These are phyloP conservation scores for Bolboschoenus planiculmis DNA, from an alignment of 176 grass and related monocot genomes.

Conservation along the genomic window DNA sequence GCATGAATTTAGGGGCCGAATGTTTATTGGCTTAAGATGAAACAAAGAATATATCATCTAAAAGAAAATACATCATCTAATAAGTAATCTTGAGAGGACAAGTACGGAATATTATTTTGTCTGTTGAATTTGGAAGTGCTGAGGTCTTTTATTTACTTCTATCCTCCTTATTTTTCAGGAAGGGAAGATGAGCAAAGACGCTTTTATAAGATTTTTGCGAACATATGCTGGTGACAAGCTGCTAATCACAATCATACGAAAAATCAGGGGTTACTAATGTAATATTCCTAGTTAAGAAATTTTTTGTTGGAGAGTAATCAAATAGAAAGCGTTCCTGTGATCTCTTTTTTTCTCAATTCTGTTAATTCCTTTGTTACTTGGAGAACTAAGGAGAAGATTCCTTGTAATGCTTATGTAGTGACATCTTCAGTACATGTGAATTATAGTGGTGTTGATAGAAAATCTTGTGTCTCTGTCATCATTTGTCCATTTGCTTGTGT, in stretches of 20 bases:
- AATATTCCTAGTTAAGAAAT: neutral
- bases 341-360: slow-evolving; percentile 1
- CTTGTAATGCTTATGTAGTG: slow-evolving; percentile 19
- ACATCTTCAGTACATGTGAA: slow-evolving; percentile 2
- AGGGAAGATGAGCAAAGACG: slow-evolving; percentile 52
- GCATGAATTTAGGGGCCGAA: no score
- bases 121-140: neutral
- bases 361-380: slow-evolving; percentile 15
- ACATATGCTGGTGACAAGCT: slow-evolving; percentile 45
- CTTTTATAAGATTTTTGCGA: slow-evolving; percentile 62
- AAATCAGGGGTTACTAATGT: slow-evolving; percentile 45
- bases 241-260: slow-evolving; percentile 44
- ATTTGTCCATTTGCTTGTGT: neutral
- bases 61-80: no score
- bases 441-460: neutral
- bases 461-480: neutral
- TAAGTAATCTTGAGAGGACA: neutral
- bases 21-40: neutral
- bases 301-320: neutral
- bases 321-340: neutral
- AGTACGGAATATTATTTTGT: neutral
- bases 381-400: slow-evolving; percentile 16
- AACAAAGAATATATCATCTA: neutral
- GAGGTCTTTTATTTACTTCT: neutral
- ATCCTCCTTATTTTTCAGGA: slow-evolving; percentile 39